Evolutionary conservation across 2,329 filamentous ascomycete genomes (phyloP).

Genomic region (Cordyceps cicadae): DNA sequence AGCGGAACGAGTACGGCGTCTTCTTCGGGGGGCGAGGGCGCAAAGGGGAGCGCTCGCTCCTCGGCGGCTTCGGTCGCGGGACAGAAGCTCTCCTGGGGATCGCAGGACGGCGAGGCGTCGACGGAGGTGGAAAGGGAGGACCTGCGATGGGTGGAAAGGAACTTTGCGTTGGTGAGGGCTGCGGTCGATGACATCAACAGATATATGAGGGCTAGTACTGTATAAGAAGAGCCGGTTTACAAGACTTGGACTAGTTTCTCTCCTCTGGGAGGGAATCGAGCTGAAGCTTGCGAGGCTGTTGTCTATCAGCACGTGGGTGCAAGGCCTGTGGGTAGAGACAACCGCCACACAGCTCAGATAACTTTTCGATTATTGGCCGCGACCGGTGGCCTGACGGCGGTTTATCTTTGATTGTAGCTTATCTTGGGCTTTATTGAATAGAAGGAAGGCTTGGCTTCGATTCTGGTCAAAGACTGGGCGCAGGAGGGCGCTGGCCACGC

Average conservation of each 20-base stretch:
- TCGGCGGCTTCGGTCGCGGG: too few relatives aligned
- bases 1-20: too few relatives aligned
- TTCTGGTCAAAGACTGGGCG: not conserved
- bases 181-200: not conserved
- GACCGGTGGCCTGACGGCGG: not conserved
- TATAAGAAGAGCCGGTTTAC: not conserved
- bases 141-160: too few relatives aligned
- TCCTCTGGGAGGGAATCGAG: not conserved
- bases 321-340: not conserved
- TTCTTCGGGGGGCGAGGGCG: too few relatives aligned
- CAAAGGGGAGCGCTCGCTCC: too few relatives aligned
- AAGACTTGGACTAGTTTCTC: too few relatives aligned
- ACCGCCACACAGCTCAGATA: not conserved
- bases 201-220: too few relatives aligned
- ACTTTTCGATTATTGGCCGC: too few relatives aligned
- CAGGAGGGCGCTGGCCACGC: not conserved
- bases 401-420: not conserved
- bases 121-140: too few relatives aligned
- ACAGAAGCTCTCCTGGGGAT: too few relatives aligned
- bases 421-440: not conserved
- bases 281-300: not conserved
- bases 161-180: not conserved
- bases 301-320: not conserved
- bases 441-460: not conserved
- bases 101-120: too few relatives aligned